Percentiles rank a stretch among this genome's conserved stretches.
phyloP scores from a whole-genome alignment of 2,329 filamentous ascomycete species.

The Verticillium tricorpus region DNA sequence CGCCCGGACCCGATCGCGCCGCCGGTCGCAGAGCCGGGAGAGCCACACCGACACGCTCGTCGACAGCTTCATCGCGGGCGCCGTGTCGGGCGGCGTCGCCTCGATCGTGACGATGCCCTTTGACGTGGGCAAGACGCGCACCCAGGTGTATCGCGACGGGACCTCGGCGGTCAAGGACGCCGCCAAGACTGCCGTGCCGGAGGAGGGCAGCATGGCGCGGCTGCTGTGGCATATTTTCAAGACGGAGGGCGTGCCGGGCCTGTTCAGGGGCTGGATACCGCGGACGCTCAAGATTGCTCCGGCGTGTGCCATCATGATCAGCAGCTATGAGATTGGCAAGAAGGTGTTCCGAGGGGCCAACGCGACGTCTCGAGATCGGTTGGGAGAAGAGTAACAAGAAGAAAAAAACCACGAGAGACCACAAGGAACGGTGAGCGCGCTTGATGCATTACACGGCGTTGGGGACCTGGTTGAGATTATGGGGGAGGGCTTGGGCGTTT shows the following conservation, averaged over 20 bases:
- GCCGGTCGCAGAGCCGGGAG: constrained; percentile 58
- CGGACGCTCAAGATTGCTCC: constrained; percentile 92
- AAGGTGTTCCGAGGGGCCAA: constrained; percentile 77
- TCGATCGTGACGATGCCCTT: constrained; percentile 91
- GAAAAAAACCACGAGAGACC: too few relatives aligned
- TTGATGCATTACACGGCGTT: constrained; percentile 4
- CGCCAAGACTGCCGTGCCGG: constrained; percentile 47
- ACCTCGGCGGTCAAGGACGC: constrained; percentile 25
- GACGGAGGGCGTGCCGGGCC: constrained; percentile 72
- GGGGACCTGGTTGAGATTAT: background rate
- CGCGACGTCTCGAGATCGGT: constrained; percentile 31
- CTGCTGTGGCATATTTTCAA: constrained; percentile 90
- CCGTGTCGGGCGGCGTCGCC: constrained; percentile 75
- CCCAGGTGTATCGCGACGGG: constrained; percentile 72
- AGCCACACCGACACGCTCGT: constrained; percentile 73
- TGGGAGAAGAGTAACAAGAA: constrained; percentile 10
- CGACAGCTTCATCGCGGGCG: constrained; percentile 87
- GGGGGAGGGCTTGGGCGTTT: background rate
- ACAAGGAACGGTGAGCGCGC: background rate
- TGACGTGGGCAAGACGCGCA: constrained; percentile 94
- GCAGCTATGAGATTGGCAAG: constrained; percentile 95
- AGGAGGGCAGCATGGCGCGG: constrained; percentile 72
- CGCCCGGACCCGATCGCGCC: constrained; percentile 36
- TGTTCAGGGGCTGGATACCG: constrained; percentile 91
- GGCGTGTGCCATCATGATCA: constrained; percentile 98